Base-by-base conservation (phyloP, 2,329 filamentous ascomycete species). In the Fusarium torreyae region DNA sequence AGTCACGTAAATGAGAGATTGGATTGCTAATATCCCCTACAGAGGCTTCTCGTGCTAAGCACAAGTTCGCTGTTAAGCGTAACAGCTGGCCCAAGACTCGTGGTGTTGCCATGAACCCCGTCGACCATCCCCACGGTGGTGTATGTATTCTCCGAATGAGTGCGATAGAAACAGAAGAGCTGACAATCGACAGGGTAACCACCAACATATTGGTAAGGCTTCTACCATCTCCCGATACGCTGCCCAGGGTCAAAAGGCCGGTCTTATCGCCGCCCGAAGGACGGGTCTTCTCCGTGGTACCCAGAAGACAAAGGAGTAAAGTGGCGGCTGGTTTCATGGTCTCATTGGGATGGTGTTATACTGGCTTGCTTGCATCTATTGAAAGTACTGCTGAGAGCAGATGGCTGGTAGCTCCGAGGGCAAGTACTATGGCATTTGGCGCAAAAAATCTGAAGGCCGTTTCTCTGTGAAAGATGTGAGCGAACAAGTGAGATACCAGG, bases 91-190 rank as follows among this genome's bases (percentile, higher is more conserved):
- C 96, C 87, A 98, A 97, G 93, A 99, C 96, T 90, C 95, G 96
- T 96, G 96, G 96, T 98, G 96, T 99, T 92, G 96, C 96, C 86
- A 99, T 99, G 96, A 99, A 99, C 89, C 96, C 96, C 80, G 96
- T 99, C 81, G 96, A 99, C 88, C 96, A 99, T 91, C 93, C 93
- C 85, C 93, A 96, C 91, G 93, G 93, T 93, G 92, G 92, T 93
- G 87, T 88, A 88, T 78, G 86, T 88, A 77, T 60, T 50, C 49
- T 48, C 57, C 7, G 43, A 4, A 28, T 8, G 17, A 7, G 31
- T 14, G 40, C 65, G 60, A 39, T 4, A 5, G 38, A 40, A 61
- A 34, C 49, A 65, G 68, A 72, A 71, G 71, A 85, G 81, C 89
- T 83, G 78, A 70, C 57, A 46, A 40, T 58, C 64, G 64, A 50